A percentile compares a stretch with the other conserved stretches of the same genome.
phyloP scores from a whole-genome alignment of 768 basidiomycete genomes.

The Mrakia gelida region DNA sequence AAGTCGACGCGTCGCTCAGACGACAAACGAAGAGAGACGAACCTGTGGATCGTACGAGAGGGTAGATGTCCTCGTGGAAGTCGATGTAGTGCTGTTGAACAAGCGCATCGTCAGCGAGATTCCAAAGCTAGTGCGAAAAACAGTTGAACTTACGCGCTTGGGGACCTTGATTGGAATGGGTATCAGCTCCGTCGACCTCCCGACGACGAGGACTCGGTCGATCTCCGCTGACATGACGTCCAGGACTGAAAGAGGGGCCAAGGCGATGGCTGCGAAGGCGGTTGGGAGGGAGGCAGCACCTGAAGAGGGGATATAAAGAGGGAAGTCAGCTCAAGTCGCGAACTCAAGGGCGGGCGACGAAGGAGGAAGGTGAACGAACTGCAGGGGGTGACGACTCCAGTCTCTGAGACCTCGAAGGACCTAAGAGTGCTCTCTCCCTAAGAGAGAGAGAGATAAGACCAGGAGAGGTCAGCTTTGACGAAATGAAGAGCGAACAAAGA shows the following conservation, averaged over 20 bases:
- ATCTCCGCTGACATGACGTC: slow-evolving; percentile 47
- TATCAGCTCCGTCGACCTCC: slow-evolving; percentile 41
- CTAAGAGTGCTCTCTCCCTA: slow-evolving; percentile 45
- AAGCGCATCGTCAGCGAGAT: no score
- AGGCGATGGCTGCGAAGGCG: slow-evolving; percentile 37
- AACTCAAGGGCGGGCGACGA: no score
- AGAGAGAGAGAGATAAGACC: no score
- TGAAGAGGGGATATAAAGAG: no score
- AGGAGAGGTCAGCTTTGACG: not conserved
- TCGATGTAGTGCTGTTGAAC: slow-evolving; percentile 42
- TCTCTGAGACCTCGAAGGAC: slow-evolving; percentile 42
- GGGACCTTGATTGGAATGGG: slow-evolving; percentile 44
- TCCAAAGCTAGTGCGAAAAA: no score
- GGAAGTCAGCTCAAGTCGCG: no score
- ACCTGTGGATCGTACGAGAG: slow-evolving; percentile 33
- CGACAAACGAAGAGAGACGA: not conserved
- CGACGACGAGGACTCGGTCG: slow-evolving; percentile 39
- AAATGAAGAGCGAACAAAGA: not conserved
- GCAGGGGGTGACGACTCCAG: slow-evolving; percentile 38
- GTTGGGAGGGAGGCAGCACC: slow-evolving; percentile 34
- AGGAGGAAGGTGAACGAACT: not conserved
- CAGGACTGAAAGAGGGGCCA: slow-evolving; percentile 39
- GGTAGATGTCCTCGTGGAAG: slow-evolving; percentile 45
- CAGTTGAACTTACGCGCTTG: slow-evolving; percentile 32
- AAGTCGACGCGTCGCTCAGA: no score